Evolutionary conservation across 306 rosid genomes (phyloP).

Genomic region (Aeschynomene evenia): DNA sequence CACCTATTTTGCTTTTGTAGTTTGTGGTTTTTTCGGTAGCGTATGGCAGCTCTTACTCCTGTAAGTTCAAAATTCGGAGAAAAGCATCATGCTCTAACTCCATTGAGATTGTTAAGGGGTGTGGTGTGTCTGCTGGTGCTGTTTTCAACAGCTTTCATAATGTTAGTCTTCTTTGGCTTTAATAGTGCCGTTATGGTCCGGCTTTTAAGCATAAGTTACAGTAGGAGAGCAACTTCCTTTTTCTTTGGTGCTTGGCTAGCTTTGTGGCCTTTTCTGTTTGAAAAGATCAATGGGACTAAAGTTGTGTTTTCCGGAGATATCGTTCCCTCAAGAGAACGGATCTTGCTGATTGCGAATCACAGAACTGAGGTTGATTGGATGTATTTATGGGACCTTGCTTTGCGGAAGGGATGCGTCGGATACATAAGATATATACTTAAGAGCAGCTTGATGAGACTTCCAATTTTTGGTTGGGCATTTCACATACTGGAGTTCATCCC

Average conservation of each 20-base stretch:
- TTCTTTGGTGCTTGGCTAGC: conserved; percentile 81
- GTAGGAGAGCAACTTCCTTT: conserved; percentile 66
- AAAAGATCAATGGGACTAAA: conserved; percentile 71
- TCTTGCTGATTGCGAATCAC: conserved; percentile 72
- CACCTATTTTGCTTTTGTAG: conserved; percentile 15
- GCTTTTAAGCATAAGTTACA: conserved; percentile 58
- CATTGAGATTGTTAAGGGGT: conserved; percentile 58
- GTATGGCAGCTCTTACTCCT: conserved; percentile 50
- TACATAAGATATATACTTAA: conserved; percentile 69
- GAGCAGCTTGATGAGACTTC: conserved; percentile 79
- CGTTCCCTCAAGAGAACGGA: conserved; percentile 52
- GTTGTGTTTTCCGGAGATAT: conserved; percentile 69
- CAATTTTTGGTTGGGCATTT: conserved; percentile 81
- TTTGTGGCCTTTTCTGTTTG: conserved; percentile 85
- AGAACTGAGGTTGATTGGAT: conserved; percentile 92
- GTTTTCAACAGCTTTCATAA: conserved; percentile 67
- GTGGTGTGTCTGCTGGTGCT: conserved; percentile 58
- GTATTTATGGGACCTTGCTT: conserved; percentile 86
- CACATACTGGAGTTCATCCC: conserved; percentile 81
- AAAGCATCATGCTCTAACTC: conserved; percentile 37
- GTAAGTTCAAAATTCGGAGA: conserved; percentile 26
- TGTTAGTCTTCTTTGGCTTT: conserved; percentile 64
- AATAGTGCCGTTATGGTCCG: conserved; percentile 49
- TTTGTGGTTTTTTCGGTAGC: conserved; percentile 27
- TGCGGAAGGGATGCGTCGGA: conserved; percentile 70